Conservation (phyloP, 1,284 basidiomycete genomes). For the Heliocybe sulcata region DNA sequence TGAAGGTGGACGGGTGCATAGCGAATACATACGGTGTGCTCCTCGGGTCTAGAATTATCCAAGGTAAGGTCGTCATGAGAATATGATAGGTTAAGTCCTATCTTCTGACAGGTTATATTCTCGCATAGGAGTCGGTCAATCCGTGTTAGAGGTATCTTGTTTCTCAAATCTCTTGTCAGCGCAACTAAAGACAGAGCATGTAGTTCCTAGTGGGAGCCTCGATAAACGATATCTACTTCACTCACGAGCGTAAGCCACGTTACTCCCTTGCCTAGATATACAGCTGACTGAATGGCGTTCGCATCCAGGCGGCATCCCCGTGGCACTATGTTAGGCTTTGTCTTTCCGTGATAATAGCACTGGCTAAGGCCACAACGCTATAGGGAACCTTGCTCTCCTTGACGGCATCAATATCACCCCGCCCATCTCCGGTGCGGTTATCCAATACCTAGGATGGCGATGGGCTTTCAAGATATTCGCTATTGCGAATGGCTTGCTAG, state of each 20-base stretch:
- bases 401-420: conserved; percentile 16
- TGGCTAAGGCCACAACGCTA: not conserved
- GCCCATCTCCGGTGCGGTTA: conserved; percentile 16
- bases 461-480: conserved; percentile 15
- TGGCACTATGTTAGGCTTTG: conserved; percentile 9
- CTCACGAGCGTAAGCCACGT: conserved; percentile 11
- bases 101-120: not conserved
- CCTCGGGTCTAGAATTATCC: conserved; percentile 18
- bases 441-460: conserved; percentile 13
- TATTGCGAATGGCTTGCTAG: conserved; percentile 10
- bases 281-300: not conserved
- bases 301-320: conserved; percentile 10
- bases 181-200: not conserved
- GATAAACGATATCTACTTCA: conserved; percentile 15
- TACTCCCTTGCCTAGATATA: not conserved
- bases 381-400: conserved; percentile 15
- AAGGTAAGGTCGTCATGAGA: conserved; percentile 11
- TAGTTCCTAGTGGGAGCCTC: conserved; percentile 6
- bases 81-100: not conserved
- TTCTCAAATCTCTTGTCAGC: not conserved
- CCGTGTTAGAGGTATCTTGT: conserved; percentile 20
- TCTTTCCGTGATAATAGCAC: not conserved
- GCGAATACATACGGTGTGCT: conserved; percentile 12
- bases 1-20: conserved; percentile 1
- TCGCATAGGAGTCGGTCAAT: conserved; percentile 15